Base-by-base conservation (phyloP, 805 yeast species). In the Saccharomycopsis schoenii region DNA sequence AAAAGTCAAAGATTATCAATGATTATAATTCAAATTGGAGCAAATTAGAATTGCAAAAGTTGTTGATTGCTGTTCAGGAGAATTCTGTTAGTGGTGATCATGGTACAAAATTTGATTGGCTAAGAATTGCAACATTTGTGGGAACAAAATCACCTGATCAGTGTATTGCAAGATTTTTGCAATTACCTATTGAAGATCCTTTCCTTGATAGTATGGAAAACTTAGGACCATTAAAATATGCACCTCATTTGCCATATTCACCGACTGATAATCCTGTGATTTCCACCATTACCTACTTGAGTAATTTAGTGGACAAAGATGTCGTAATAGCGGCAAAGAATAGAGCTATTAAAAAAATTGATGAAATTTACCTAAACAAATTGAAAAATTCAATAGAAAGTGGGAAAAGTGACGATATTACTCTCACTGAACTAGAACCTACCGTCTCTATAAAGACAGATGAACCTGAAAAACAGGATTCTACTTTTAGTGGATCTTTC, bases 201-300 rank as follows among this genome's bases (percentile, higher is more conserved):
- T 88, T 80, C 68, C 73, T 84, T 64, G 80, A 81, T 29, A 24
- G 37, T 4, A 43, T 60, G 21, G 75, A 80, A 39, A 66, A 66
- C 9, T 71, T 87, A 19, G 92, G 94, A 0, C 88, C 96, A 14
- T 78, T 92, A 65, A 88, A 85, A 69, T 90, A 81, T 71, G 85
- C 93, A 4, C 86, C 96, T 2, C 87, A 89, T 70, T 78, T 93
- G 58, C 97, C 98, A 14, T 86, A 89, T 57, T 83, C 89, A 42
- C 82, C 89, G 54, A 83, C 86, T 36, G 98, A 94, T 67, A 94
- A 94, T 72, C 99, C 99, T 1, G 91, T 94, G 2, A 80, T 94
- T 76, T 86, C 96, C 42, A 93, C 96, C n/a, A 80, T 94, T 64
- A 86, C 97, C 14, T 94, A 92, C 72, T 76, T 94, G 73, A 84